phyloP scores from a whole-genome alignment of 1,284 basidiomycete species.

The Amylostereum areolatum region DNA sequence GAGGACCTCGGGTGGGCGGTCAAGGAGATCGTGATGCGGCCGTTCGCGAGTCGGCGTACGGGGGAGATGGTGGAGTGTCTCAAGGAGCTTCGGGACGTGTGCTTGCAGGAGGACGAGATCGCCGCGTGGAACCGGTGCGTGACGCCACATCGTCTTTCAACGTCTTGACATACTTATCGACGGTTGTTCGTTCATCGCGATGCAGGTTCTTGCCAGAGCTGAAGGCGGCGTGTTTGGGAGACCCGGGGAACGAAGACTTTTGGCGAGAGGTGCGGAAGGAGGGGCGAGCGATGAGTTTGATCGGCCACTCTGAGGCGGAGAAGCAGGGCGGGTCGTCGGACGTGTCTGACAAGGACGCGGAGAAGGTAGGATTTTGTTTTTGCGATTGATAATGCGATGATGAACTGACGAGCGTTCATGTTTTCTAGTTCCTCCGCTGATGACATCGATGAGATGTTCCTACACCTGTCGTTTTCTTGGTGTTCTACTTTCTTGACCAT shows the following conservation, averaged over 20 bases:
- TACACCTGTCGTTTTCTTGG: too few relatives aligned
- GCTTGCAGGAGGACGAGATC: slow-evolving; percentile 66
- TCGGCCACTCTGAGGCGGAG: slow-evolving; percentile 56
- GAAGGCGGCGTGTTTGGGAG: slow-evolving; percentile 44
- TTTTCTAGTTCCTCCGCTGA: too few relatives aligned
- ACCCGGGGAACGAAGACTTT: slow-evolving; percentile 56
- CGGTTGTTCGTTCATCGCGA: background rate
- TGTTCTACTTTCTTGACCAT: too few relatives aligned
- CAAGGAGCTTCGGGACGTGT: slow-evolving; percentile 52
- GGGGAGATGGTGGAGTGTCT: slow-evolving; percentile 73
- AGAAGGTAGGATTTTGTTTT: slow-evolving; percentile 12
- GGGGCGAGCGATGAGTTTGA: slow-evolving; percentile 53
- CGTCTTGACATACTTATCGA: background rate
- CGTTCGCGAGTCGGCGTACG: slow-evolving; percentile 62
- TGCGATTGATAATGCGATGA: background rate
- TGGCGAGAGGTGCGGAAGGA: slow-evolving; percentile 51
- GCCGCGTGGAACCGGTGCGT: slow-evolving; percentile 72
- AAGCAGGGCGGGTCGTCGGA: slow-evolving; percentile 48
- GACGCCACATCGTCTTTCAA: background rate
- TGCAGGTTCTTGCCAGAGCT: slow-evolving; percentile 53
- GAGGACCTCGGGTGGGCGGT: slow-evolving; percentile 72
- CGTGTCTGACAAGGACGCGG: slow-evolving; percentile 37
- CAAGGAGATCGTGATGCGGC: slow-evolving; percentile 59
- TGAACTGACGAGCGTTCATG: too few relatives aligned
- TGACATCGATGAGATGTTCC: too few relatives aligned